phyloP scores from a whole-genome alignment of 441 rosid genomes.

The Daphne laureola region DNA sequence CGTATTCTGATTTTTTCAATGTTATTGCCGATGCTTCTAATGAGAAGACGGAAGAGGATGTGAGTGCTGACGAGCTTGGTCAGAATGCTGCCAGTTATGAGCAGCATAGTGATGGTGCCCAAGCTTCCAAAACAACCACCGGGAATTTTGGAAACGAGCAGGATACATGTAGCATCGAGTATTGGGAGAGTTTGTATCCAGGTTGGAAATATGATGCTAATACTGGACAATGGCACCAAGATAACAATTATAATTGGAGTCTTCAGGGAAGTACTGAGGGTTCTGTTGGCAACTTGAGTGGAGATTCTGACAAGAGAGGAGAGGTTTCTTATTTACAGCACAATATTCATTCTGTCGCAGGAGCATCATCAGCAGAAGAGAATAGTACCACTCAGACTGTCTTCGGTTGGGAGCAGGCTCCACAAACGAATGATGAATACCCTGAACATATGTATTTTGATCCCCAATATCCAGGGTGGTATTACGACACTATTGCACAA shows the following conservation, averaged over 20 bases:
- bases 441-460: slow-evolving; percentile 41
- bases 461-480: slow-evolving; percentile 44
- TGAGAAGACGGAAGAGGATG: slow-evolving; percentile 7
- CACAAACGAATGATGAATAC: slow-evolving; percentile 26
- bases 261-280: slow-evolving; percentile 26
- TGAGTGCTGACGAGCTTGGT: slow-evolving; percentile 13
- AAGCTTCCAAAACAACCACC: slow-evolving; percentile 8
- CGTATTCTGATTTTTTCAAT: slow-evolving; percentile 27
- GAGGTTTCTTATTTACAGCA: slow-evolving; percentile 27
- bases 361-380: slow-evolving; percentile 14
- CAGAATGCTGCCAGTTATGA: slow-evolving; percentile 14
- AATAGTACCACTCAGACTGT: slow-evolving; percentile 16
- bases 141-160: slow-evolving; percentile 34
- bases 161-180: slow-evolving; percentile 43
- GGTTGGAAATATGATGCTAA: slow-evolving; percentile 81
- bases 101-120: slow-evolving; percentile 15
- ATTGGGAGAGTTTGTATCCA: slow-evolving; percentile 79
- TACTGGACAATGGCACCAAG: slow-evolving; percentile 84
- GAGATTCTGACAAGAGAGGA: slow-evolving; percentile 7
- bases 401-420: slow-evolving; percentile 25
- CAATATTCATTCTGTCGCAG: slow-evolving; percentile 22
- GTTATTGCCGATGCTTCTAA: slow-evolving; percentile 21
- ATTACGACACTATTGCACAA: slow-evolving; percentile 26
- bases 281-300: slow-evolving; percentile 20
- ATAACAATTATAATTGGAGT: slow-evolving; percentile 33